Base-by-base conservation (phyloP, 371 early-diverging fungal species). In the Ecytonucleospora hepatopenaei region DNA sequence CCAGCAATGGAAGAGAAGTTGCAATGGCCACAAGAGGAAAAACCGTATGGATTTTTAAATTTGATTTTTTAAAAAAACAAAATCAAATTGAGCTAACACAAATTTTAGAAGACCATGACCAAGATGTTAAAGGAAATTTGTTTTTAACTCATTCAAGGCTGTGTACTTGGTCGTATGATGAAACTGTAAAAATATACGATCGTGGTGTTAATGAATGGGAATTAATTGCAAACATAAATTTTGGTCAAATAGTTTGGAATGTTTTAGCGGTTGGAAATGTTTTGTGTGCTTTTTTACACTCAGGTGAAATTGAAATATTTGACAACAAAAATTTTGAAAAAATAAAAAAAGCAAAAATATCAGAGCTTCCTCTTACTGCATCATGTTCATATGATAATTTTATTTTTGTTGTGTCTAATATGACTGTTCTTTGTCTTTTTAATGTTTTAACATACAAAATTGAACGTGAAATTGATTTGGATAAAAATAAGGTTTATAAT, bases 101-200 rank as follows among this genome's bases (percentile, higher is more conserved):
- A n/a, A 69, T 77, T 19, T 49, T 77, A 46, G 74, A 77, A 28
- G 77, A 77, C 34, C 77, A 77, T 48, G 54, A 63, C 0, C 72
- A 73, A 48, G 77, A 77, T 53, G 72, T 77, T 2, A 77, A 77
- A 65, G 77, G 77, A 33, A 53, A 57, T 17, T 17, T 51, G 23
- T 4, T 4, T 8, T 8, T 8, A 8, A 12, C 8, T 17, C 4
- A 19, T 24, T 17, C 55, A 28, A 33, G 56, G n/a, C 35, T 77
- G 23, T 74, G 55, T 65, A 58, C 74, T 21, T 77, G 64, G 48
- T 71, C 73, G 0, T 77, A 77, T 54, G 77, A 77, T 59, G 33
- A 59, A 34, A 66, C 74, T 15, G 56, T 77, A 16, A 77, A 73
- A 35, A 31, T 71, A 1, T 77, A 77, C 47, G 62, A 72, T 33